Evolutionary conservation across 768 basidiomycete genomes (phyloP).

Genomic region (Tylopilus vinaceipallidus): DNA sequence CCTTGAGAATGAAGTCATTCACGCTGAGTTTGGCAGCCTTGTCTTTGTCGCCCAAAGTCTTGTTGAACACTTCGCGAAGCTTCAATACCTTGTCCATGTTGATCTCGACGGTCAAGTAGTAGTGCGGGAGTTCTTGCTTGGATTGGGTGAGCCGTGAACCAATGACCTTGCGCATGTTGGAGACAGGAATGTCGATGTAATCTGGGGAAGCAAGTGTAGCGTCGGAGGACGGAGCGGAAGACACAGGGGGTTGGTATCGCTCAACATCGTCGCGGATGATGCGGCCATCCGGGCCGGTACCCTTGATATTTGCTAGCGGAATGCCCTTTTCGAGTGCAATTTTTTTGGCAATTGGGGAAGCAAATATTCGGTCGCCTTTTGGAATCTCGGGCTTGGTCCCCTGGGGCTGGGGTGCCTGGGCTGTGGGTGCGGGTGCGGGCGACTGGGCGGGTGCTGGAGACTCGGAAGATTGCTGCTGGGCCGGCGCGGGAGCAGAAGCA

Average conservation of each 20-base stretch:
- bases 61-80: constrained; percentile 95
- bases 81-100: constrained; percentile 96
- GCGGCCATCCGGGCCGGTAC: constrained; percentile 90
- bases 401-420: constrained; percentile 34
- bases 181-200: constrained; percentile 86
- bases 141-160: constrained; percentile 87
- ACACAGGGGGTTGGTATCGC: constrained; percentile 64
- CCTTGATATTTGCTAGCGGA: constrained; percentile 86
- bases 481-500: constrained; percentile 33
- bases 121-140: constrained; percentile 95
- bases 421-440: constrained; percentile 31
- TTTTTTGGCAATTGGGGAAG: constrained; percentile 94
- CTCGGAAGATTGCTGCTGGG: constrained; percentile 40
- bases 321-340: constrained; percentile 93
- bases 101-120: constrained; percentile 92
- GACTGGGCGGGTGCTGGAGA: constrained; percentile 40
- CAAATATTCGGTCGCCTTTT: constrained; percentile 83
- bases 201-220: constrained; percentile 57
- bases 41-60: constrained; percentile 79
- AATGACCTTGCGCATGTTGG: constrained; percentile 94
- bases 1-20: constrained; percentile 98
- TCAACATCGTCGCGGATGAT: constrained; percentile 96
- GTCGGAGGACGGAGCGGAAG: constrained; percentile 43
- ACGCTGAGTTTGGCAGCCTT: constrained; percentile 92
- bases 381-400: constrained; percentile 55